Percentiles rank a stretch among this genome's conserved stretches.
Conservation (phyloP, 2,329 filamentous ascomycete genomes). For the Graphilbum sp. region DNA sequence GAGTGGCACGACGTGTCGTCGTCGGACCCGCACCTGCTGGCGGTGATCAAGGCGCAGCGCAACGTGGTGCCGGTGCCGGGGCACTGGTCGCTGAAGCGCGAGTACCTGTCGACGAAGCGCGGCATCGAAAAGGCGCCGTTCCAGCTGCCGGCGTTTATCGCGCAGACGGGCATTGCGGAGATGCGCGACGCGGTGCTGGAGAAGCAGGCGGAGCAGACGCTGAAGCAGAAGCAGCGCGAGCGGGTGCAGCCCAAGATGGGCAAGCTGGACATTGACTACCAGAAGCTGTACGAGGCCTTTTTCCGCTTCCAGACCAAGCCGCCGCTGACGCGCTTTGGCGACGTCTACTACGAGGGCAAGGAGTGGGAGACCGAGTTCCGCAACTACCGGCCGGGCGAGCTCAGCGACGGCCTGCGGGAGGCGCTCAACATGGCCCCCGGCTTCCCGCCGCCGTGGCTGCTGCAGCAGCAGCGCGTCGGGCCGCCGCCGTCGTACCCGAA, state of each 20-base stretch:
- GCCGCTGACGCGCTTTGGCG: conserved; percentile 80
- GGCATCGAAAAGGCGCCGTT: conserved; percentile 95
- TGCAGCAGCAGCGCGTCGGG: conserved; percentile 89
- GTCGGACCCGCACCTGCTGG: conserved; percentile 71
- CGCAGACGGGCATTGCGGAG: conserved; percentile 91
- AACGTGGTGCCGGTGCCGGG: conserved; percentile 89
- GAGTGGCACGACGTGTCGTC: conserved; percentile 96
- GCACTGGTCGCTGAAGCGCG: conserved; percentile 92
- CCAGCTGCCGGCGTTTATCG: conserved; percentile 85
- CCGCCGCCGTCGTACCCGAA: conserved; percentile 89
- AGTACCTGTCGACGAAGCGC: conserved; percentile 92
- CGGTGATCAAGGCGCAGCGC: conserved; percentile 86
- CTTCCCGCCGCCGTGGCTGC: conserved; percentile 89
- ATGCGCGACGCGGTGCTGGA: conserved; percentile 95
- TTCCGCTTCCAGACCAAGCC: conserved; percentile 97
- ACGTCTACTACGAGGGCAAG: conserved; percentile 99
- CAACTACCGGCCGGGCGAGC: conserved; percentile 75
- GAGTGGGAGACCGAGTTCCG: conserved; percentile 91
- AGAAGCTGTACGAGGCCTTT: conserved; percentile 95
- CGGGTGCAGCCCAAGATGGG: conserved; percentile 92
- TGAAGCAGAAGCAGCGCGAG: conserved; percentile 94
- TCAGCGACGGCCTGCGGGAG: conserved; percentile 79
- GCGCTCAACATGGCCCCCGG: conserved; percentile 87
- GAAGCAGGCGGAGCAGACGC: conserved; percentile 78
- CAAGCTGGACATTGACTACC: conserved; percentile 94